Conservation (phyloP, 1,284 basidiomycete species). For the Thelephora terrestris region DNA sequence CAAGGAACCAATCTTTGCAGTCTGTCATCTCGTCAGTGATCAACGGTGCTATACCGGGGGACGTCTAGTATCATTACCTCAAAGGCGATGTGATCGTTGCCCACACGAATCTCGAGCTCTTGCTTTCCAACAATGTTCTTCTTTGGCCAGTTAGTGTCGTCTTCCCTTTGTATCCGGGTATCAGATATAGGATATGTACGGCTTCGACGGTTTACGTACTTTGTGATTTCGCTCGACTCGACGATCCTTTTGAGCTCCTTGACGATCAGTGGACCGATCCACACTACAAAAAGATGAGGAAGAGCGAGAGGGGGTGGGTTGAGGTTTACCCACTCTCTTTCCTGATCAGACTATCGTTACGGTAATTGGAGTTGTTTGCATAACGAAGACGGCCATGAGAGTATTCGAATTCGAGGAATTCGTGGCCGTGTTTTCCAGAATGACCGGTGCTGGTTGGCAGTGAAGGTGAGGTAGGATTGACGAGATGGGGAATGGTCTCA, state of each 20-base stretch:
- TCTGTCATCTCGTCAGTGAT: conserved; percentile 37
- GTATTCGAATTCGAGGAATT: conserved; percentile 98
- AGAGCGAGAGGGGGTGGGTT: conserved; percentile 1
- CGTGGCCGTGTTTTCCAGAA: conserved; percentile 93
- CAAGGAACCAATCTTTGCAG: conserved; percentile 94
- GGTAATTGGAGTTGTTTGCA: conserved; percentile 99
- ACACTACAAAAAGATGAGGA: conserved; percentile 50
- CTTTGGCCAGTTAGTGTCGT: conserved; percentile 96
- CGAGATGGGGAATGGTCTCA: conserved; percentile 29
- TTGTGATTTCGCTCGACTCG: conserved; percentile 91
- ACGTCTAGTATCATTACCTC: conserved; percentile 56
- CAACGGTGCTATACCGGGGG: not conserved
- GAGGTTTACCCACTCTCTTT: conserved; percentile 80
- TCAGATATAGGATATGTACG: not conserved
- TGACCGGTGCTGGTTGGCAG: conserved; percentile 70
- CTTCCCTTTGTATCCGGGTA: conserved; percentile 58
- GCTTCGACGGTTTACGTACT: conserved; percentile 41
- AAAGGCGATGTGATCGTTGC: conserved; percentile 95
- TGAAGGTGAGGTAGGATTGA: conserved; percentile 8
- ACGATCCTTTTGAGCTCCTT: conserved; percentile 93
- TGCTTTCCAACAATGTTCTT: conserved; percentile 98
- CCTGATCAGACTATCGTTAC: conserved; percentile 93
- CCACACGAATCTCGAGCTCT: conserved; percentile 90
- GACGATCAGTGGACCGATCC: conserved; percentile 84
- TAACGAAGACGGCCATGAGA: conserved; percentile 92